Conservation (phyloP, 495 filamentous ascomycete genomes). For the Penicillium canariense region DNA sequence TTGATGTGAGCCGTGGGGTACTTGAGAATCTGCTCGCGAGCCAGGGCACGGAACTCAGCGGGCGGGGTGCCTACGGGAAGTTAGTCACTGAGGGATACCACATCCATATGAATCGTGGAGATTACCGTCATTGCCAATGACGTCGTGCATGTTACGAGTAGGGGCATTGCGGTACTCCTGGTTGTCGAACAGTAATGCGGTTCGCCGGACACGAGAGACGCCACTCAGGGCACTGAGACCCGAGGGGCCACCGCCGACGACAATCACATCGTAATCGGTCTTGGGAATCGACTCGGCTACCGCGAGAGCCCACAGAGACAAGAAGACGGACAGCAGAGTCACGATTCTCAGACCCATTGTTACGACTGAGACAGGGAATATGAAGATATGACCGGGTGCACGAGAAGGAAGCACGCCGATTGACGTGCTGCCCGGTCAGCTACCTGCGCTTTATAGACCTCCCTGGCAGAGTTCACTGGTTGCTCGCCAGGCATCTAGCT, state of each 20-base stretch:
- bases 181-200: slow-evolving; percentile 53
- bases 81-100: background rate
- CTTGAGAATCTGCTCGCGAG: slow-evolving; percentile 49
- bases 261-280: slow-evolving; percentile 36
- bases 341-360: slow-evolving; percentile 7
- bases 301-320: slow-evolving; percentile 20
- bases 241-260: slow-evolving; percentile 34
- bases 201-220: slow-evolving; percentile 52
- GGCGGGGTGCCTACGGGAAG: slow-evolving; percentile 46
- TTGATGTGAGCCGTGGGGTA: slow-evolving; percentile 48
- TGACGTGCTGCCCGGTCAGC: background rate
- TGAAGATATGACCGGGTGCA: background rate
- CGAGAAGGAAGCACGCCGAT: background rate
- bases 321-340: slow-evolving; percentile 16
- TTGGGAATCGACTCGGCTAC: slow-evolving; percentile 19
- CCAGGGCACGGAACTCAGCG: slow-evolving; percentile 48
- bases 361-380: background rate
- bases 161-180: slow-evolving; percentile 55
- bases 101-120: background rate
- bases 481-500: background rate
- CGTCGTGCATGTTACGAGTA: slow-evolving; percentile 57
- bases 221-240: slow-evolving; percentile 50
- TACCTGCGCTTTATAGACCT: background rate
- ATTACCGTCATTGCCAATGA: slow-evolving; percentile 56
- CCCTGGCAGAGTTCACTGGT: background rate